Percentiles rank a stretch among this genome's conserved stretches.
Evolutionary conservation across 192 early-diverging fungal genomes (phyloP).

Genomic region (Backusella tuberculispora): DNA sequence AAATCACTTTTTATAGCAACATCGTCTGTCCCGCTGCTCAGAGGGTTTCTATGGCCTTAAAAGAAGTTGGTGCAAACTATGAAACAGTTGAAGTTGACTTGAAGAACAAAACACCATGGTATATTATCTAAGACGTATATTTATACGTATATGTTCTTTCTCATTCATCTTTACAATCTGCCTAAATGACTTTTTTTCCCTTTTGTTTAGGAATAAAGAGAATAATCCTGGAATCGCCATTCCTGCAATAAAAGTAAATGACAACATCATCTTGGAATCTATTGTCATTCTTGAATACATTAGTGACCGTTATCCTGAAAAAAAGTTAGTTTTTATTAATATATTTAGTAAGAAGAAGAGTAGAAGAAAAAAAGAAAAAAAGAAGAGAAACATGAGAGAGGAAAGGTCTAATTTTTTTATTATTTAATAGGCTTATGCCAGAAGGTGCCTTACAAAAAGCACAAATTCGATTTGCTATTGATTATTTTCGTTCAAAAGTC

Average conservation of each 20-base stretch:
- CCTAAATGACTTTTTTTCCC: no score
- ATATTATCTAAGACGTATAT: conserved; percentile 12
- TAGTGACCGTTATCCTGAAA: conserved; percentile 61
- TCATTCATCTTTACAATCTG: no score
- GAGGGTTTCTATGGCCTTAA: conserved; percentile 64
- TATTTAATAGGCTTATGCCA: conserved; percentile 50
- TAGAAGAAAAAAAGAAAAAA: background rate
- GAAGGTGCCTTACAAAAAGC: conserved; percentile 48
- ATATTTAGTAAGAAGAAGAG: background rate
- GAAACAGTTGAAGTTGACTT: conserved; percentile 68
- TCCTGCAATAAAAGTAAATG: conserved; percentile 61
- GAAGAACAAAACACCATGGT: conserved; percentile 65
- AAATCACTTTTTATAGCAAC: conserved; percentile 63
- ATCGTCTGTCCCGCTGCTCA: conserved; percentile 68
- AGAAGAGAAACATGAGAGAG: background rate
- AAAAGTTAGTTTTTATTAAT: conserved; percentile 32
- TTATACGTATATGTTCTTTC: no score
- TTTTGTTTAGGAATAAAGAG: conserved; percentile 44
- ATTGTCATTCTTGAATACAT: conserved; percentile 69
- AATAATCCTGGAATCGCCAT: conserved; percentile 71
- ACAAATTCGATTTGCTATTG: conserved; percentile 48
- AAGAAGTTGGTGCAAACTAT: conserved; percentile 55
- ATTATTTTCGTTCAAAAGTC: conserved; percentile 42
- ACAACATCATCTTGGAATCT: conserved; percentile 64
- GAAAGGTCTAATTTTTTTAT: conserved; percentile 24